phyloP scores from a whole-genome alignment of 306 rosid genomes.

The Prunus persica region DNA sequence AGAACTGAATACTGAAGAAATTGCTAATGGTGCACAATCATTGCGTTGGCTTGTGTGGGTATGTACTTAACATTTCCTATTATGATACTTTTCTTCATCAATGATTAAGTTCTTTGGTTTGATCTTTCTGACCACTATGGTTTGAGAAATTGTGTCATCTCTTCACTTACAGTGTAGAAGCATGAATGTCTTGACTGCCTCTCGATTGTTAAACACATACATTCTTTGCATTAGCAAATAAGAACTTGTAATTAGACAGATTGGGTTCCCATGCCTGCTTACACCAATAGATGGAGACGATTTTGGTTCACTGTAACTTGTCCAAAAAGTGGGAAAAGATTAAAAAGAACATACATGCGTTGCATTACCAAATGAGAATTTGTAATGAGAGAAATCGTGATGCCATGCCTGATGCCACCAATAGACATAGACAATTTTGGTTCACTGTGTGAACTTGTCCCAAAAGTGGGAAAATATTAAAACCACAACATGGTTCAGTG shows the following conservation, averaged over 20 bases:
- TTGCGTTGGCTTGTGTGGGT: constrained; percentile 94
- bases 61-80: constrained; percentile 11
- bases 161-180: not conserved
- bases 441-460: not conserved
- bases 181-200: not conserved
- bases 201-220: not conserved
- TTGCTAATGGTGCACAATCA: constrained; percentile 63
- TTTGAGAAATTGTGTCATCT: not conserved
- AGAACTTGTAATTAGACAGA: not conserved
- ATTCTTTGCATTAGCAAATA: not conserved
- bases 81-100: not conserved
- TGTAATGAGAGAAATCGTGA: not conserved
- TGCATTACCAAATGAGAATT: not conserved
- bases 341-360: too few species aligned
- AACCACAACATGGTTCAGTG: not conserved
- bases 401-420: not conserved
- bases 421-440: not conserved
- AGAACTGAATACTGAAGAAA: constrained; percentile 68
- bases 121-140: not conserved
- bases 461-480: not conserved
- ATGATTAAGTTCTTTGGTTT: not conserved
- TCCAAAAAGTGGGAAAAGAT: not conserved
- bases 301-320: too few species aligned
- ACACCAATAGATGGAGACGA: too few species aligned
- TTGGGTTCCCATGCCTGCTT: too few species aligned